These are phyloP conservation scores for Venturia aucupariae DNA, from an alignment of 2,329 filamentous ascomycete species.

Conservation along the genomic window DNA sequence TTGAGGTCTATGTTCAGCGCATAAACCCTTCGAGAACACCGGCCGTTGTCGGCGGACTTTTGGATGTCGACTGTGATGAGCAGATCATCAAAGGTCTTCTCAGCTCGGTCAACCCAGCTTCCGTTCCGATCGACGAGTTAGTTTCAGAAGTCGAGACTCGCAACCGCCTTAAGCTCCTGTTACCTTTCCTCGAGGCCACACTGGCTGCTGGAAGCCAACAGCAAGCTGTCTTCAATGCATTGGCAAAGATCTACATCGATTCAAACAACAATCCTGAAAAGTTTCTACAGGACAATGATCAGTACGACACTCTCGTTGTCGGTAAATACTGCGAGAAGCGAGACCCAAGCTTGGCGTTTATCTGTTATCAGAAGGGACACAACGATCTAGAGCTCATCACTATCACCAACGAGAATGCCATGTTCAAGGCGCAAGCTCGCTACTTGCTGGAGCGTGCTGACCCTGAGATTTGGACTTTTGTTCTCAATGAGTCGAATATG, in stretches of 20 bases:
- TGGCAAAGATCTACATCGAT: constrained; percentile 99
- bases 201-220: constrained; percentile 86
- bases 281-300: constrained; percentile 94
- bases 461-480: constrained; percentile 85
- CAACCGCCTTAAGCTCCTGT: constrained; percentile 87
- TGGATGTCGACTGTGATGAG: constrained; percentile 97
- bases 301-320: constrained; percentile 84
- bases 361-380: constrained; percentile 91
- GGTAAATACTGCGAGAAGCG: constrained; percentile 99
- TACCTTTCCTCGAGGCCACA: constrained; percentile 93
- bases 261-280: constrained; percentile 96
- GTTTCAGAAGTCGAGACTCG: constrained; percentile 91
- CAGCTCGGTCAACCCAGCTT: constrained; percentile 69
- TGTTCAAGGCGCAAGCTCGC: constrained; percentile 96
- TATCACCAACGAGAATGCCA: constrained; percentile 98
- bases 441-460: constrained; percentile 90
- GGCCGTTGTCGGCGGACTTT: constrained; percentile 81
- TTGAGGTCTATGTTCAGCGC: constrained; percentile 94
- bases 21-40: constrained; percentile 90
- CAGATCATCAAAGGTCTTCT: constrained; percentile 89
- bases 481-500: constrained; percentile 90
- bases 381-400: constrained; percentile 96
- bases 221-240: constrained; percentile 90
- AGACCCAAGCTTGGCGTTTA: constrained; percentile 89
- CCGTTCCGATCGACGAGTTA: constrained; percentile 88